A percentile compares a stretch with the other conserved stretches of the same genome.
Evolutionary conservation across 257 asterid species (phyloP).

Genomic region (Oldenlandia corymbosa): DNA sequence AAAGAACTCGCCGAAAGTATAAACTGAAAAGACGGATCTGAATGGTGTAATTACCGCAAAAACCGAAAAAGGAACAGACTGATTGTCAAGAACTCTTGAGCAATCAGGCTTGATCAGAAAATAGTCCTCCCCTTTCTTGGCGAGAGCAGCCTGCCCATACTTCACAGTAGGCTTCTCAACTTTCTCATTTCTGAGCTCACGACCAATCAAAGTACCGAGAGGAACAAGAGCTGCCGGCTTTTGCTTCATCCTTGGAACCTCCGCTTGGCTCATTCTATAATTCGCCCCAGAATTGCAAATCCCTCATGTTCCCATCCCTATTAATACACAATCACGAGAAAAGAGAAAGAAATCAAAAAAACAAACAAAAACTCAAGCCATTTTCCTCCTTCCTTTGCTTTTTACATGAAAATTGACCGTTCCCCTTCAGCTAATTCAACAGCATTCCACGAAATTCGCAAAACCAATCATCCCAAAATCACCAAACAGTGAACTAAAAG

Average conservation of each 20-base stretch:
- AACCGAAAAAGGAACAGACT: conserved; percentile 62
- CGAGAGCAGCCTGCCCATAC: conserved; percentile 78
- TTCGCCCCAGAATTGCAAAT: conserved; percentile 38
- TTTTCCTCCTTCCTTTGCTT: neutral
- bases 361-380: neutral
- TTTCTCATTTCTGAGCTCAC: conserved; percentile 70
- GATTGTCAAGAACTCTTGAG: conserved; percentile 59
- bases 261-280: conserved; percentile 48
- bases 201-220: conserved; percentile 73
- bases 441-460: conserved; percentile 1
- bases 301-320: conserved; percentile 33
- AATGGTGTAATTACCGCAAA: conserved; percentile 54
- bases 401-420: neutral
- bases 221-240: conserved; percentile 61
- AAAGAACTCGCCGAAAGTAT: neutral
- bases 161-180: conserved; percentile 65
- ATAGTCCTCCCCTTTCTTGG: conserved; percentile 92
- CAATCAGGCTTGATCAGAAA: conserved; percentile 64
- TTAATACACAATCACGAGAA: conserved; percentile 15
- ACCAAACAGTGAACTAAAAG: neutral
- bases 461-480: neutral
- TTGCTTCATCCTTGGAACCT: conserved; percentile 63
- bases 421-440: neutral
- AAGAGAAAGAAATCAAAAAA: conserved; percentile 8
- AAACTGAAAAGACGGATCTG: neutral